phyloP scores from a whole-genome alignment of 768 basidiomycete species.

The Leccinum variicolor region DNA sequence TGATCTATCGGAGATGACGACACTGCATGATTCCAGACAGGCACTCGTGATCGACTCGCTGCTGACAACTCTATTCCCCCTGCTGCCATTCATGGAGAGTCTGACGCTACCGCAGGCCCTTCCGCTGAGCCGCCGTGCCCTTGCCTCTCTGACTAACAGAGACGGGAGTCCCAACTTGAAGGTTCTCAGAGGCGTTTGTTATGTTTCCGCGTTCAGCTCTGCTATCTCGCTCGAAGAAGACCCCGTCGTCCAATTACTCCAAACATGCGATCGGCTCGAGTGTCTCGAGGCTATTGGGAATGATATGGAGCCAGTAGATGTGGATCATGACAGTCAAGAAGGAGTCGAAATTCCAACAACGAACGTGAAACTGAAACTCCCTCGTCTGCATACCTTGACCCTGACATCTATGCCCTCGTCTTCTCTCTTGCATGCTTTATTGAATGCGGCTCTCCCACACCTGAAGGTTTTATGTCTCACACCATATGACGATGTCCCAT shows the following conservation, averaged over 20 bases:
- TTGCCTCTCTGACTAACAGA: conserved; percentile 49
- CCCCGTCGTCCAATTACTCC: conserved; percentile 55
- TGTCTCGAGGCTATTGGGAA: conserved; percentile 61
- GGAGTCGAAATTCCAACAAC: conserved; percentile 21
- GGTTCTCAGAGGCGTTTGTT: conserved; percentile 53
- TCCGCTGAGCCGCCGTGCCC: conserved; percentile 56
- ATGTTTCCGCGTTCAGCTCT: conserved; percentile 35
- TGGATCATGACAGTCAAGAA: conserved; percentile 31
- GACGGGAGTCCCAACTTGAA: conserved; percentile 50
- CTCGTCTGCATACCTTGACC: conserved; percentile 54
- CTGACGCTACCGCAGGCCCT: conserved; percentile 56
- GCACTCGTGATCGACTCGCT: conserved; percentile 58
- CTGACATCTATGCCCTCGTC: conserved; percentile 67
- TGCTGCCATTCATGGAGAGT: conserved; percentile 59
- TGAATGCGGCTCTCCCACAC: conserved; percentile 57
- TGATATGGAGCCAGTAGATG: conserved; percentile 53
- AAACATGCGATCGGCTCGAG: conserved; percentile 53
- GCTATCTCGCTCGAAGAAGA: conserved; percentile 39
- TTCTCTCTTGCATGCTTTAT: conserved; percentile 56
- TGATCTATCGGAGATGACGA: conserved; percentile 59
- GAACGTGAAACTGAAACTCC: conserved; percentile 46
- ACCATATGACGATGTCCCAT: conserved; percentile 67
- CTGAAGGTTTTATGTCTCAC: conserved; percentile 66
- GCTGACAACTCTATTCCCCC: conserved; percentile 60
- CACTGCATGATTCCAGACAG: conserved; percentile 41